Base-by-base conservation (phyloP, 2,329 filamentous ascomycete genomes). In the Hysterium pulicare region DNA sequence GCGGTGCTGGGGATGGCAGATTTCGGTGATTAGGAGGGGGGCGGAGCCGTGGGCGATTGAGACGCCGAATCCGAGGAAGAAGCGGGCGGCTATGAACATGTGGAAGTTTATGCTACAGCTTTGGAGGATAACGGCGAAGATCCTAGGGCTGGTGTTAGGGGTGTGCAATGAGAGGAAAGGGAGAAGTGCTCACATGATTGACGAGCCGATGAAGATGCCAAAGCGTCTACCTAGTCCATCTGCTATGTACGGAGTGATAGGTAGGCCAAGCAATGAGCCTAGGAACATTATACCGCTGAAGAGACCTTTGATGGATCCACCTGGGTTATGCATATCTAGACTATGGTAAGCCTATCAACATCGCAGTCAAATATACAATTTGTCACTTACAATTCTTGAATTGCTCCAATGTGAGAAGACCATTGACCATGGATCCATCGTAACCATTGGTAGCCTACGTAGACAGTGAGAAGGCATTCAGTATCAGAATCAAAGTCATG, bases 1-100 rank as follows among this genome's bases (percentile, higher is more conserved):
- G 7, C 69, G 64, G 33, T 71, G 67, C 0, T 57, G 58, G 0
- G 69, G 69, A 31, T 70, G 66, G 0, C 67, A 65, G 16, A 70
- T 57, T 43, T 71, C 69, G 22, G 61, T 68, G 45, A 71, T 57
- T 15, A 70, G 53, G 1, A 69, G 46, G 2, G 67, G 66, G 1
- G 59, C 58, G 0, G 56, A 50, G 2, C 55, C 61, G 8, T 54
- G 53, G 17, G 64, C 59, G 37, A 62, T 57, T 5, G 55, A 64
- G 9, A 58, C 55, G 0, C 59, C 60, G 16, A 61, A 46, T 2
- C 69, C 69, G 10, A 71, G 42, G 26, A 69, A 57, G 26, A 68
- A 51, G 4, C 67, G 60, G 7, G 61, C 58, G 10, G 67, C 40
- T 16, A 69, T 44, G 43, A 71, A 69, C 5, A 56, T 53, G 4